A percentile compares a stretch with the other conserved stretches of the same genome.
These are phyloP conservation scores for Ramularia endophylla DNA, from an alignment of 2,329 filamentous ascomycete genomes.

Conservation along the genomic window DNA sequence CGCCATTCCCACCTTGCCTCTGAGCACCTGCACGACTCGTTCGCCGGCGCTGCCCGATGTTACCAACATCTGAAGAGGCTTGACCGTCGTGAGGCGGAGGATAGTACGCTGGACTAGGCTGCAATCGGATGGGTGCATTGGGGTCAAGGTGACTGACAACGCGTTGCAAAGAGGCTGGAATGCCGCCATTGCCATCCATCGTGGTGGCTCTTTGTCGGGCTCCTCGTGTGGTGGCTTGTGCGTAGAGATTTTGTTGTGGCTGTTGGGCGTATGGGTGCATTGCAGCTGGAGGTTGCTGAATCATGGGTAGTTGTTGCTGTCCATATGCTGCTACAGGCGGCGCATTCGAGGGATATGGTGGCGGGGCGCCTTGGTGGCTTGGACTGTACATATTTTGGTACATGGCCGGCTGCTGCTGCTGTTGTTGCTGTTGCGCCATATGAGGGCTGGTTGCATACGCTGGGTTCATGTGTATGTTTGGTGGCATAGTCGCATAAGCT, in stretches of 20 bases:
- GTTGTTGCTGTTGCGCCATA: conserved; percentile 17
- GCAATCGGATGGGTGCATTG: conserved; percentile 84
- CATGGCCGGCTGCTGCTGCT: conserved; percentile 54
- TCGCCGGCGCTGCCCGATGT: conserved; percentile 68
- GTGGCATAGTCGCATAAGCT: conserved; percentile 17
- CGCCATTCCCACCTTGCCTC: conserved; percentile 45
- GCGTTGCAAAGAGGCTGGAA: conserved; percentile 85
- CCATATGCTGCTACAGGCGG: conserved; percentile 54
- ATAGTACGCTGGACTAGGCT: conserved; percentile 96
- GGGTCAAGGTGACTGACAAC: conserved; percentile 96
- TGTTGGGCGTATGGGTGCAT: conserved; percentile 27
- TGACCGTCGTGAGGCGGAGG: conserved; percentile 84
- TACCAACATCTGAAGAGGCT: conserved; percentile 58
- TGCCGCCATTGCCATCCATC: conserved; percentile 80
- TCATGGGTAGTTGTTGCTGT: conserved; percentile 62
- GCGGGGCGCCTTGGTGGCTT: conserved; percentile 63
- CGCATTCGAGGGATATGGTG: conserved; percentile 70
- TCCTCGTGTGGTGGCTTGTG: conserved; percentile 68
- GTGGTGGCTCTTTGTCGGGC: conserved; percentile 87
- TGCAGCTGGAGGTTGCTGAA: conserved; percentile 46
- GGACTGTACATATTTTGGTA: conserved; percentile 68
- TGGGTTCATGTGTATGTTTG: conserved; percentile 28
- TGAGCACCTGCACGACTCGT: conserved; percentile 41
- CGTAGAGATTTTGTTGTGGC: conserved; percentile 43
- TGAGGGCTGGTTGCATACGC: conserved; percentile 38